Conservation (phyloP, 768 basidiomycete genomes). For the Calocybe indica region DNA sequence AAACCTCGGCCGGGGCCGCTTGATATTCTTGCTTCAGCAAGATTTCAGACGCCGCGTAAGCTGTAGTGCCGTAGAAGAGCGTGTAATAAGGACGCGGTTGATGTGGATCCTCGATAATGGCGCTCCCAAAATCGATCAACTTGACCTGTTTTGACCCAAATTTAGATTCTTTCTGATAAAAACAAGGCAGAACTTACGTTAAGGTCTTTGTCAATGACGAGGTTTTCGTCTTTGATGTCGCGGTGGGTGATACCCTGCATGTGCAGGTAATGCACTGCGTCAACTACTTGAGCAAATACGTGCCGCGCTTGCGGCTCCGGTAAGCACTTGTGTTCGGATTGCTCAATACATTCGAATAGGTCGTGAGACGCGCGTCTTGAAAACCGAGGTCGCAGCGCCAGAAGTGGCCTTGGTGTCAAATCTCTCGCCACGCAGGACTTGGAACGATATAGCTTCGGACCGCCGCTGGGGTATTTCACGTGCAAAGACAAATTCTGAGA, state of each 20-base stretch:
- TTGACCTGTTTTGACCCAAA: constrained; percentile 55
- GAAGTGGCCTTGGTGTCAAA: constrained; percentile 10
- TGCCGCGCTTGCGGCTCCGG: constrained; percentile 73
- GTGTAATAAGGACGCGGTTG: constrained; percentile 62
- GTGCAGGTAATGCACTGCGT: constrained; percentile 78
- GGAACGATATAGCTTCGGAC: not conserved
- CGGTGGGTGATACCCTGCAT: constrained; percentile 85
- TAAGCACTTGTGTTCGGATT: constrained; percentile 72
- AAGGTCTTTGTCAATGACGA: constrained; percentile 70
- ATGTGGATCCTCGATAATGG: constrained; percentile 63
- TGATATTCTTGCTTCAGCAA: constrained; percentile 84
- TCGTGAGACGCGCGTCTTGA: constrained; percentile 81
- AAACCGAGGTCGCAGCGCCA: constrained; percentile 33
- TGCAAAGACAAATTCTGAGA: constrained; percentile 20
- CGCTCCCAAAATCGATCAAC: constrained; percentile 93
- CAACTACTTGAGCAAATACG: constrained; percentile 85
- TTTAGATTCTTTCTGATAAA: not conserved
- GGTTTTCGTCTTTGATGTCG: constrained; percentile 96
- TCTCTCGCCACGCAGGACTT: not conserved
- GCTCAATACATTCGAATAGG: constrained; percentile 94
- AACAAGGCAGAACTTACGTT: constrained; percentile 36
- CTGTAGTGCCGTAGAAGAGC: constrained; percentile 89
- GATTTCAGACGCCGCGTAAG: constrained; percentile 94
- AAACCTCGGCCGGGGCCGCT: constrained; percentile 92
- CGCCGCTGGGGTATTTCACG: not conserved